Evolutionary conservation across 139 green algal species (phyloP).

Genomic region (Zygnema cylindricum): DNA sequence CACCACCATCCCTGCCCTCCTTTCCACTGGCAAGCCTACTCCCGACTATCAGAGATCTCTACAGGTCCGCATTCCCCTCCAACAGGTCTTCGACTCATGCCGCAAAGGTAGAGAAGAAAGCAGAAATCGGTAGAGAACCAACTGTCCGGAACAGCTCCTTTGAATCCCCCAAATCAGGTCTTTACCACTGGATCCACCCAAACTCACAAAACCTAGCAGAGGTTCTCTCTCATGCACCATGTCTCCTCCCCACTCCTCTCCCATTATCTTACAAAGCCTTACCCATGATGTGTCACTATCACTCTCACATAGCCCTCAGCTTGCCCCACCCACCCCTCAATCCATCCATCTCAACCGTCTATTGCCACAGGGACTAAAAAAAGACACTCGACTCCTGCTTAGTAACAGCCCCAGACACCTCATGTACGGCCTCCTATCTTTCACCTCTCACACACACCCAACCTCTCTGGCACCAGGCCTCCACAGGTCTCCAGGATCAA

Average conservation of each 20-base stretch:
- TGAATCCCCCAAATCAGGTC: not conserved
- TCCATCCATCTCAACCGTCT: too few relatives aligned
- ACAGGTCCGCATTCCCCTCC: not conserved
- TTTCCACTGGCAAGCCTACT: not conserved
- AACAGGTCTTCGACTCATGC: not conserved
- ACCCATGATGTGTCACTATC: not conserved
- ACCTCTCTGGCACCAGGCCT: not conserved
- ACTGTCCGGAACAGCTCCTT: not conserved
- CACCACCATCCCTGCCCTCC: not conserved
- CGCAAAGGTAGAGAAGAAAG: not conserved
- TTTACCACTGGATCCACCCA: not conserved
- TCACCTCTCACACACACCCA: not conserved
- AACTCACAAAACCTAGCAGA: not conserved
- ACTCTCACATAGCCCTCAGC: too few relatives aligned
- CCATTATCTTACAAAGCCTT: not conserved
- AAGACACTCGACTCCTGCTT: not conserved
- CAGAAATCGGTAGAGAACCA: not conserved
- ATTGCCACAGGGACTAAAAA: too few relatives aligned
- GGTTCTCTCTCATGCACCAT: not conserved
- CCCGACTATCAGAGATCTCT: not conserved
- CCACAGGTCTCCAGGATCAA: not conserved
- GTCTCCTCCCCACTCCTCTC: not conserved
- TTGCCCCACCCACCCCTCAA: too few relatives aligned
- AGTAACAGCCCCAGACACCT: not conserved
- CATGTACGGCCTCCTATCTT: not conserved